Evolutionary conservation across 192 early-diverging fungal species (phyloP), one percentile per base, ranked within the genome.

Genomic region (Irineochytrium annulatum): DNA sequence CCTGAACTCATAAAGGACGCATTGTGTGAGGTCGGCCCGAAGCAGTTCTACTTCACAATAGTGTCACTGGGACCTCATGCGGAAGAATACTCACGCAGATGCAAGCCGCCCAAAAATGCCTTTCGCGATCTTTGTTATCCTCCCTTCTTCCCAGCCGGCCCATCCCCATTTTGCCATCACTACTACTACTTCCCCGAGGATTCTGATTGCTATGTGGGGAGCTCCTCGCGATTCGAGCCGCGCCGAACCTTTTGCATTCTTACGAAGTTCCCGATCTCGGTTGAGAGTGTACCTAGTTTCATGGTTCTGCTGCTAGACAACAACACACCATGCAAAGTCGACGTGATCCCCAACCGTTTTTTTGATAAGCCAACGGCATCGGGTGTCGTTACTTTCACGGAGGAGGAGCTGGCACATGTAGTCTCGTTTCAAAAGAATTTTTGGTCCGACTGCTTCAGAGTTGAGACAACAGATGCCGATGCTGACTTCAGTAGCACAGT

Each of bases 381-480:
- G n/a, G n/a, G n/a, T n/a, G n/a, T n/a, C 13, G 62, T 74, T n/a
- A 24, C 20, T 46, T 64, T 75, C 31, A 13, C 28, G 3, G n/a
- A 11, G 14, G 37, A 55, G 1, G 52, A 75, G 32, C 19, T 59
- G 11, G 45, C 55, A 34, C 8, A 13, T 3, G n/a, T 76, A 26
- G 39, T 26, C 27, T n/a, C 34, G 30, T 77, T 77, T 59, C 76
- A 77, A 41, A 37, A 20, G 16, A 35, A 30, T 24, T 72, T 75
- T 28, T 77, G 76, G 76, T 55, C 59, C 41, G 16, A 64, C 3
- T n/a, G n/a, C n/a, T n/a, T n/a, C n/a, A n/a, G n/a, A n/a, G n/a
- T n/a, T n/a, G n/a, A n/a, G n/a, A n/a, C n/a, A n/a, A n/a, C n/a
- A n/a, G n/a, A n/a, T n/a, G n/a, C n/a, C n/a, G n/a, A n/a, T n/a